Percentiles rank a stretch among this genome's conserved stretches.
Evolutionary conservation across 768 basidiomycete genomes (phyloP).

Genomic region (Hericium erinaceus): DNA sequence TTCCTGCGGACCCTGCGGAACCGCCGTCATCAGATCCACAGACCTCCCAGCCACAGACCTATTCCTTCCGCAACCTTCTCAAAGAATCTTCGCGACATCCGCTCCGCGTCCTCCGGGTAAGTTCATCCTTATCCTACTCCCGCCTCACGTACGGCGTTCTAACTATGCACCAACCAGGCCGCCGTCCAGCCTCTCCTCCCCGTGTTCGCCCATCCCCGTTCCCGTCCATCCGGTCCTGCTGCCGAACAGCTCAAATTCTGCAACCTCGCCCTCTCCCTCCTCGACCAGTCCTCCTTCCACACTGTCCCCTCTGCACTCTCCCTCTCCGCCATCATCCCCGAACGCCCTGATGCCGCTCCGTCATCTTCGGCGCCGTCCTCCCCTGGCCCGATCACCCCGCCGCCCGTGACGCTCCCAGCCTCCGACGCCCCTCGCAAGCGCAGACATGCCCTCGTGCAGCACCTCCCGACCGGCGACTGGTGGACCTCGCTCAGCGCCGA

Average conservation of each 20-base stretch:
- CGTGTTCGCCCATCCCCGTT: slow-evolving; percentile 56
- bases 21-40: slow-evolving; percentile 26
- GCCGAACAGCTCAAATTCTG: slow-evolving; percentile 68
- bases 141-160: neutral
- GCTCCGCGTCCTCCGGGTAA: slow-evolving; percentile 46
- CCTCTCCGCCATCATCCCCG: slow-evolving; percentile 33
- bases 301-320: slow-evolving; percentile 36
- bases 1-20: slow-evolving; percentile 32
- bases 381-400: slow-evolving; percentile 8
- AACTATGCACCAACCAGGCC: slow-evolving; percentile 27
- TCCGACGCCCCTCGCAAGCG: slow-evolving; percentile 22
- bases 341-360: slow-evolving; percentile 14
- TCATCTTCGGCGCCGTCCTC: slow-evolving; percentile 16
- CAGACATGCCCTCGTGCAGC: slow-evolving; percentile 72
- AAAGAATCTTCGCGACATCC: slow-evolving; percentile 43
- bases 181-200: slow-evolving; percentile 64
- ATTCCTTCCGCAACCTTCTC: slow-evolving; percentile 51
- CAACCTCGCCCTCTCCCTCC: slow-evolving; percentile 58
- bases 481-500: slow-evolving; percentile 65
- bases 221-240: slow-evolving; percentile 52
- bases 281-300: slow-evolving; percentile 58
- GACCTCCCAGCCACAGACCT: slow-evolving; percentile 20
- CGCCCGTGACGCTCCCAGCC: slow-evolving; percentile 22
- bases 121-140: slow-evolving; percentile 16
- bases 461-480: slow-evolving; percentile 66